Evolutionary conservation across 768 basidiomycete species (phyloP), one percentile per base, ranked within the genome.

Genomic region (Lactifluus subvellereus): DNA sequence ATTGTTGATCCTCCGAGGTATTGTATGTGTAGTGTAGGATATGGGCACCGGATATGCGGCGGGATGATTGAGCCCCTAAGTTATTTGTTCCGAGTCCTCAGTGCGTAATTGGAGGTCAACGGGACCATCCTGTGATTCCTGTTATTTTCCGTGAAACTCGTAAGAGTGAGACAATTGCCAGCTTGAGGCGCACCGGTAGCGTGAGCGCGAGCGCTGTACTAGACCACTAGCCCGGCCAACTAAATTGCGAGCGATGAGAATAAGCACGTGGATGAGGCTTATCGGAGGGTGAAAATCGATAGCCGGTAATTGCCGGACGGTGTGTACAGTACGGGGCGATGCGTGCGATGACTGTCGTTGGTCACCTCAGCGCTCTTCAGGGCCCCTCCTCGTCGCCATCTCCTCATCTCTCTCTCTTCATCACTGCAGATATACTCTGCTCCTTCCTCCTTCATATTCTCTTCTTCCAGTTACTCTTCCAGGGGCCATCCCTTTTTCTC

Each of bases 341-440:
- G 43, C 49, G 62, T 56, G 35, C 55, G 57, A 59, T 48, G 62
- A 54, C 16, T 2, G 47, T 32, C 48, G 63, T 50, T 64, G 54
- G 63, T 64, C 63, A 48, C 40, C 58, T 56, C 63, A 51, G 63
- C 63, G 63, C 63, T 64, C 58, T 54, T 56, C 61, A 53, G 20
- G 53, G 52, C 38, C 42, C 42, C 50, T 60, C 54, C 59, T 47
- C 54, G 63, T 64, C 58, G 58, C 63, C 59, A 64, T 64, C 62
- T 62, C 43, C 53, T 30, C 43, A 27, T 35, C 38, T 27, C 51
- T 30, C 38, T 16, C 58, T 8, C 48, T 50, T 32, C 57, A 55
- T 43, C 9, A 20, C 51, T 58, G 37, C 27, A 30, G 30, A 22
- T 30, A 45, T 22, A 43, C 47, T 45, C 54, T 38, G 11, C 57